phyloP scores from a whole-genome alignment of 1,139 yeast species.

The Taphrina pruni region DNA sequence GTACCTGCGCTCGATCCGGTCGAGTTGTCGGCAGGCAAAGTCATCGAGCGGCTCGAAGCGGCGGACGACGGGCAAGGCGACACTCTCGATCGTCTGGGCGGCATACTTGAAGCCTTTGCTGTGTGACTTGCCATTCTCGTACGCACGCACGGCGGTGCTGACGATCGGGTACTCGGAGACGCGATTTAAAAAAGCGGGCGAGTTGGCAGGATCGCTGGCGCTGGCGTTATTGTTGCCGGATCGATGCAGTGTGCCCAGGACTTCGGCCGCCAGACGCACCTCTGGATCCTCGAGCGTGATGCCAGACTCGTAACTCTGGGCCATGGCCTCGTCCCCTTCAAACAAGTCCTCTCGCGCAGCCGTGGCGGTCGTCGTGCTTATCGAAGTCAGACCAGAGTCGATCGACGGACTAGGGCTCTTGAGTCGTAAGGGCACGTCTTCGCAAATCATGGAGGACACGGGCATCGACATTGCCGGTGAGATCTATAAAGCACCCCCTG shows the following conservation, averaged over 20 bases:
- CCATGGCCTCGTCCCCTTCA: conserved; percentile 43
- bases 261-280: conserved; percentile 47
- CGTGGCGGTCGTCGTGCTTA: background rate
- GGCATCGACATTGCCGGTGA: conserved; percentile 16
- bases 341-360: conserved; percentile 10
- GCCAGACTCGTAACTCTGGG: conserved; percentile 45
- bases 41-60: conserved; percentile 47
- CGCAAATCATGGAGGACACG: conserved; percentile 19
- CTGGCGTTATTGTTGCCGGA: conserved; percentile 8
- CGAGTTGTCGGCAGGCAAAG: conserved; percentile 50
- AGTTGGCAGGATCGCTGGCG: conserved; percentile 6
- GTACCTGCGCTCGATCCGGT: conserved; percentile 43
- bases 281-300: conserved; percentile 46
- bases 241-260: conserved; percentile 44
- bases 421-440: conserved; percentile 12
- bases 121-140: conserved; percentile 63
- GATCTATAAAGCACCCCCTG: background rate
- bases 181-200: conserved; percentile 48
- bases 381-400: conserved; percentile 13
- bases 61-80: conserved; percentile 65
- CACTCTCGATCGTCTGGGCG: conserved; percentile 69
- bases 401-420: conserved; percentile 13
- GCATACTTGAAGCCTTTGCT: conserved; percentile 68
- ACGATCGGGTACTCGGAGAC: conserved; percentile 62
- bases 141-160: conserved; percentile 64